Base-by-base conservation (phyloP, 176 grass and related monocot species). In the Cocos nucifera region DNA sequence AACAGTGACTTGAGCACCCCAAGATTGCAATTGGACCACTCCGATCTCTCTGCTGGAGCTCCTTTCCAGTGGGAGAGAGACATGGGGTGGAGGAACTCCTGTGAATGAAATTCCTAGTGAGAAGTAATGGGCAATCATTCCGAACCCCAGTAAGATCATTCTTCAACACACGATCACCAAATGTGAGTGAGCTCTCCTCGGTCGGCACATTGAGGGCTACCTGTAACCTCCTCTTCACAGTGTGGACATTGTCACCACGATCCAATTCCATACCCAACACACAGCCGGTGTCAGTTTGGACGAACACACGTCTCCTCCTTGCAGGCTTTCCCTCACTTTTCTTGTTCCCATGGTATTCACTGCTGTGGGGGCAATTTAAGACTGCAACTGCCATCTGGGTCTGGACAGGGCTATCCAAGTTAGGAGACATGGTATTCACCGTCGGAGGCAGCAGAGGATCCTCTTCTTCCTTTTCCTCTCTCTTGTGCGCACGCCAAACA, bases 31-130 rank as follows among this genome's bases (percentile, higher is more conserved):
- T 79, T 61, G 78, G 75, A 66, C 72, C 27, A n/a, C 78, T 28
- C 50, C 23, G 71, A 51, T 89, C 86, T 54, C 25, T 76, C 65
- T 85, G 86, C 51, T 82, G 82, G 27, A 79, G 44, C 55, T 85
- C 75, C 39, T 79, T 85, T 19, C 60, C 75, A 53, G 67, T 73
- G 27, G 78, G 82, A 65, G 86, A 85, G 53, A 89, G 57, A 63
- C 86, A 89, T 39, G 86, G 82, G 21, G 75, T 85, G 71, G 86
- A 89, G 22, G 86, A 89, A 58, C 86, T 89, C 65, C 78, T 79
- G 54, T 89, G 86, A 71, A 89, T 59, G 58, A 69, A 75, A 56
- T 69, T 78, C 69, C 80, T 89, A 22, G 86, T 85, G 32, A 89
- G 81, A 52, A 89, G 68, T 32, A 89, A 75, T 0, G 81, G 81